Evolutionary conservation across 2,329 filamentous ascomycete genomes (phyloP).

Genomic region (Neurospora crassa): DNA sequence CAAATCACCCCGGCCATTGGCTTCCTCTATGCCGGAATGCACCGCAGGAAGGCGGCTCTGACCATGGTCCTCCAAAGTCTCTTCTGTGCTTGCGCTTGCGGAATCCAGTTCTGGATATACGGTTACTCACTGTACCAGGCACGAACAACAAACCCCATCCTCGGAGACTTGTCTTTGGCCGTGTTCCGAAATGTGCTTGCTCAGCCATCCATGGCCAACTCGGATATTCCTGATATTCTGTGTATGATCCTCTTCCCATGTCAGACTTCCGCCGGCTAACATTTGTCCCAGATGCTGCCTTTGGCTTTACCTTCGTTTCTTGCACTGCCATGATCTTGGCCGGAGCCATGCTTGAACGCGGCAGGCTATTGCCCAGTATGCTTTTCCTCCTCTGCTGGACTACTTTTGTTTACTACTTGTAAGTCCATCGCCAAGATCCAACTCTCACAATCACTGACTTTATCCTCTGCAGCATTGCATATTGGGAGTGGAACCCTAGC

Average conservation of each 20-base stretch:
- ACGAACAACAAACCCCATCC: conserved; percentile 25
- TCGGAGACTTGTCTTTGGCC: conserved; percentile 27
- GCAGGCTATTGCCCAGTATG: conserved; percentile 37
- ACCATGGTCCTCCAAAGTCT: conserved; percentile 39
- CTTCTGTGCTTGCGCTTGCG: conserved; percentile 34
- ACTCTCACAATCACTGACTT: neutral
- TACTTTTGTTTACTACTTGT: conserved; percentile 50
- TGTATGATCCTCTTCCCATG: conserved; percentile 13
- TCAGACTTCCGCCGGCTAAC: neutral
- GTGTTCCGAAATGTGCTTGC: conserved; percentile 28
- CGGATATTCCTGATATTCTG: conserved; percentile 26
- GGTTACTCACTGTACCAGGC: conserved; percentile 34
- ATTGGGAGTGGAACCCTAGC: conserved; percentile 59
- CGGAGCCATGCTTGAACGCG: conserved; percentile 29
- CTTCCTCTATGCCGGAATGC: conserved; percentile 30
- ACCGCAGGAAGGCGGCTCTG: conserved; percentile 27
- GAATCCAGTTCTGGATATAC: conserved; percentile 38
- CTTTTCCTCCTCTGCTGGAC: conserved; percentile 56
- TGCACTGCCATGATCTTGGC: conserved; percentile 30
- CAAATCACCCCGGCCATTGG: conserved; percentile 31
- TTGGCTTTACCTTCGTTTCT: conserved; percentile 29
- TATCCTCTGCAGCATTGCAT: conserved; percentile 39
- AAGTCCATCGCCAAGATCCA: conserved; percentile 4
- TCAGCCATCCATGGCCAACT: conserved; percentile 26
- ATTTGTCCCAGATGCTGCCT: conserved; percentile 20